A percentile compares a stretch with the other conserved stretches of the same genome.
phyloP scores from a whole-genome alignment of 345 rosid species.

The Euclidium syriacum region DNA sequence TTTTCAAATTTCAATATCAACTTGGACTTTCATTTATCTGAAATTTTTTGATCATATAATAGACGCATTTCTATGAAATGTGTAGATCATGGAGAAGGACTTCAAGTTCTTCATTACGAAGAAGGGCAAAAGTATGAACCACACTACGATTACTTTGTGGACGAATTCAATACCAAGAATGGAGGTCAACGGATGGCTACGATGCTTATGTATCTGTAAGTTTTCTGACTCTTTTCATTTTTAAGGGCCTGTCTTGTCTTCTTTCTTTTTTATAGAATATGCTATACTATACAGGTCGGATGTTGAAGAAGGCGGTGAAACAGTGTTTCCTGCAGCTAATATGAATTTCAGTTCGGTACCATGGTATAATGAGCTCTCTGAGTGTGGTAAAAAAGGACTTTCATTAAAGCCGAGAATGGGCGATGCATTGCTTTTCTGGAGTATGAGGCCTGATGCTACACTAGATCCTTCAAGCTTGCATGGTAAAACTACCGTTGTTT shows the following conservation, averaged over 20 bases:
- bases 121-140: constrained; percentile 85
- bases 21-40: neutral
- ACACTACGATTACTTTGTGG: constrained; percentile 89
- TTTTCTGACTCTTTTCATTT: neutral
- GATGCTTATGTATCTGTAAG: constrained; percentile 87
- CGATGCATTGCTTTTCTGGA: constrained; percentile 84
- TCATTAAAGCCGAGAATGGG: constrained; percentile 82
- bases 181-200: constrained; percentile 96
- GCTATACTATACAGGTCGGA: constrained; percentile 61
- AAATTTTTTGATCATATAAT: neutral
- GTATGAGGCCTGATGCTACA: constrained; percentile 89
- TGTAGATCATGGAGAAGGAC: constrained; percentile 90
- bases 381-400: constrained; percentile 75
- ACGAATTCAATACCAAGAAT: constrained; percentile 73
- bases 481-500: constrained; percentile 42
- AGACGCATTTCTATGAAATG: neutral
- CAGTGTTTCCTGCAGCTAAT: constrained; percentile 72
- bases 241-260: neutral
- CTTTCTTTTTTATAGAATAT: constrained; percentile 9
- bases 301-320: constrained; percentile 98
- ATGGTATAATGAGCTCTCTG: constrained; percentile 81
- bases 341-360: constrained; percentile 61
- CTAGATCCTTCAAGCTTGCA: constrained; percentile 84
- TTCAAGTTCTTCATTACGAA: constrained; percentile 87
- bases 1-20: neutral